phyloP scores from a whole-genome alignment of 805 yeast species.

The Kodamaea kaohsiungensis region DNA sequence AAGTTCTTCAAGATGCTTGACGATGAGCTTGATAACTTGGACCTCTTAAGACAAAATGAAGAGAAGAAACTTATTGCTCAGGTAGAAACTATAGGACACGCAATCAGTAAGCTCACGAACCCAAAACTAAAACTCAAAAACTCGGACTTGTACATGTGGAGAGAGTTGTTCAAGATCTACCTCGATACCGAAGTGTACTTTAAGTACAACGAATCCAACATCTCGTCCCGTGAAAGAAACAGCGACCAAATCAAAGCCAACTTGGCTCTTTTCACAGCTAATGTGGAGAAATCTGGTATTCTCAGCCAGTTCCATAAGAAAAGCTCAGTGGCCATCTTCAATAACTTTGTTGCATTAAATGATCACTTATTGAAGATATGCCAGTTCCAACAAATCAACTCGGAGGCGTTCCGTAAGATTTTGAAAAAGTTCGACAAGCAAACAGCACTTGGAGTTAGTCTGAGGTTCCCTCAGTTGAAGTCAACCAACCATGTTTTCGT shows the following conservation, averaged over 20 bases:
- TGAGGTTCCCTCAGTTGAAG: slow-evolving; percentile 47
- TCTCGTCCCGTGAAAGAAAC: slow-evolving; percentile 45
- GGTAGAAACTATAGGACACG: slow-evolving; percentile 44
- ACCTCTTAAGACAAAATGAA: slow-evolving; percentile 42
- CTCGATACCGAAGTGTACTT: slow-evolving; percentile 68
- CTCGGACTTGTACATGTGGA: slow-evolving; percentile 66
- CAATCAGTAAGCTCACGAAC: slow-evolving; percentile 38
- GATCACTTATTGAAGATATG: slow-evolving; percentile 54
- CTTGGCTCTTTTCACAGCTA: slow-evolving; percentile 40
- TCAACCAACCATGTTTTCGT: slow-evolving; percentile 43
- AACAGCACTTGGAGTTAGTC: slow-evolving; percentile 53
- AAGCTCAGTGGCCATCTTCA: slow-evolving; percentile 45
- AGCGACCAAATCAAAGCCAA: slow-evolving; percentile 47
- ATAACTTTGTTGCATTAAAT: slow-evolving; percentile 54
- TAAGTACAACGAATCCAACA: slow-evolving; percentile 46
- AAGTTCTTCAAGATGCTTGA: slow-evolving; percentile 60
- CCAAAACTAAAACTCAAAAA: slow-evolving; percentile 32
- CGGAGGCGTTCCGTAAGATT: slow-evolving; percentile 65
- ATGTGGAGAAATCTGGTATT: slow-evolving; percentile 38
- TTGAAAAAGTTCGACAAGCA: slow-evolving; percentile 76
- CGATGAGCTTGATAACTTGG: slow-evolving; percentile 52
- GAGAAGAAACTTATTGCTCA: slow-evolving; percentile 43
- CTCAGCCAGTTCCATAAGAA: slow-evolving; percentile 47
- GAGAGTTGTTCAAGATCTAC: slow-evolving; percentile 64
- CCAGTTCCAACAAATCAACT: slow-evolving; percentile 62